Evolutionary conservation across 768 basidiomycete species (phyloP), one percentile per base, ranked within the genome.

Genomic region (Coprinopsis marcescibilis): DNA sequence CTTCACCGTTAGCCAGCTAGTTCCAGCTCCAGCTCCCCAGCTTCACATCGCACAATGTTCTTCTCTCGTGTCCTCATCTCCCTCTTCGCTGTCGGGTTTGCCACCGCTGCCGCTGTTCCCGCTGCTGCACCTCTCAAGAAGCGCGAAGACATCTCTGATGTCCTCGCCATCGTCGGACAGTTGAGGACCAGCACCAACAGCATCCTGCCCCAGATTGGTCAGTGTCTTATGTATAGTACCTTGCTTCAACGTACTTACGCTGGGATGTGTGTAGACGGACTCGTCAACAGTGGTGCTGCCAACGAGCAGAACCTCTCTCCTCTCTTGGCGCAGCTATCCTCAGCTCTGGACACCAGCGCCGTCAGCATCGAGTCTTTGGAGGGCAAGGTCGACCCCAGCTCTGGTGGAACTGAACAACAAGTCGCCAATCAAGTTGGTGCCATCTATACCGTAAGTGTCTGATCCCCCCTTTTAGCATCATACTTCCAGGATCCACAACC

Each of bases 201-300:
- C 29, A 49, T 52, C 43, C 26, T 52, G 19, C 48, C 51, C 26
- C 47, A 52, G 29, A 45, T 52, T 23, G 46, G 51, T 48, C 19
- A 25, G 20, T n/a, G n/a, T n/a, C n/a, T n/a, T n/a, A n/a, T n/a
- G n/a, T n/a, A n/a, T n/a, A n/a, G n/a, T n/a, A n/a, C n/a, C n/a
- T n/a, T n/a, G n/a, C n/a, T n/a, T n/a, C n/a, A n/a, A n/a, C n/a
- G n/a, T n/a, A n/a, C n/a, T n/a, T n/a, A n/a, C n/a, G n/a, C n/a
- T n/a, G n/a, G n/a, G n/a, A n/a, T n/a, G 15, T 27, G 13, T n/a
- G 11, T 23, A 52, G 41, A 52, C 20, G 24, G 23, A 2, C 15
- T 52, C 17, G 42, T 35, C 25, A 33, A 29, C 19, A 42, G 24
- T 19, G 29, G 23, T 15, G 29, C 50, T 15, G 45, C 45, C 14